These are phyloP conservation scores for Ceratobasidium sp. DNA, from an alignment of 1,284 basidiomycete genomes.

Conservation along the genomic window DNA sequence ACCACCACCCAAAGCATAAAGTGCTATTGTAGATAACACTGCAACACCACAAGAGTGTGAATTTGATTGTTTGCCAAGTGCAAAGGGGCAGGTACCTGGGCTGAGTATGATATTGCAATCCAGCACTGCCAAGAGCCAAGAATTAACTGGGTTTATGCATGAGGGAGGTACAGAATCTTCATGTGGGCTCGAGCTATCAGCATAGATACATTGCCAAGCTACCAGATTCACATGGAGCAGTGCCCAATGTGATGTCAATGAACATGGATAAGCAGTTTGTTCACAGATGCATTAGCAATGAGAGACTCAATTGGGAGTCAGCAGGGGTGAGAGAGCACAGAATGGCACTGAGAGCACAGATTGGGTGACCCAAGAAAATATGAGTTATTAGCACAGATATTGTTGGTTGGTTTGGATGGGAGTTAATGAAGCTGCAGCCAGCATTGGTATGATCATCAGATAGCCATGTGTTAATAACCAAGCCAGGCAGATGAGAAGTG, in stretches of 20 bases:
- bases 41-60: slow-evolving; percentile 15
- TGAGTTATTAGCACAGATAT: background rate
- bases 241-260: background rate
- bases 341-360: background rate
- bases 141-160: background rate
- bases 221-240: slow-evolving; percentile 5
- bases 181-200: background rate
- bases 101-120: background rate
- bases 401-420: background rate
- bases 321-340: background rate
- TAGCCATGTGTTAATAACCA: background rate
- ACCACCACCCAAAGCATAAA: background rate
- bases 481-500: background rate
- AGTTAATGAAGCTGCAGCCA: background rate
- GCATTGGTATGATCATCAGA: background rate
- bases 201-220: background rate
- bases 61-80: background rate
- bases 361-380: background rate
- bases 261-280: background rate
- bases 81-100: background rate
- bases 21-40: background rate
- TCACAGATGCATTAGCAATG: background rate
- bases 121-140: background rate
- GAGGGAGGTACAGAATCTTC: background rate
- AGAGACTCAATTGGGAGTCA: background rate